Evolutionary conservation across 2,329 filamentous ascomycete genomes (phyloP), one percentile per base, ranked within the genome.

Genomic region (Xylariaceae sp.): DNA sequence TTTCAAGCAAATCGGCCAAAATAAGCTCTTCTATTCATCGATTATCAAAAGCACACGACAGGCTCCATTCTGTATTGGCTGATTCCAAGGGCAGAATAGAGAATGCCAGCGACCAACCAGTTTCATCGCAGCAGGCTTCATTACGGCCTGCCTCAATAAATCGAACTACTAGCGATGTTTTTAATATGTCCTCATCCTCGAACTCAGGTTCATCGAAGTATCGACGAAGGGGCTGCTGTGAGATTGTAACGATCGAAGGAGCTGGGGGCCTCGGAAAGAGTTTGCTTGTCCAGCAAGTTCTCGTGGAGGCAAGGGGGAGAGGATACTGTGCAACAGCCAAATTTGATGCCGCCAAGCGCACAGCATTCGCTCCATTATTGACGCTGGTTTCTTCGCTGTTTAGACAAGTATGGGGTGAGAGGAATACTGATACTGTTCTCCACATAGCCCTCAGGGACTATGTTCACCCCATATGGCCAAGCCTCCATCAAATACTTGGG

Each of bases 251-350:
- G 12, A 77, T 87, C 50, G 80, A 84, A 60, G 84, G 84, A 32
- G 74, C 78, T 9, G 82, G 79, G 2, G 84, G 84, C 0, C 70
- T 86, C n/a, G 84, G 84, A 12, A 87, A 87, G 67, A 85, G 79
- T 59, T 81, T 80, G 55, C 74, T 87, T 12, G 80, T 85, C 30
- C 81, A 86, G 62, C 83, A 81, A 6, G 79, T 85, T 4, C 74
- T 85, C 42, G 73, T 78, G 2, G 83, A 86, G 60, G 80, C 80
- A 12, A 74, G 83, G 48, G 76, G 79, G 45, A 77, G 79, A 55
- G 84, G 84, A 2, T 86, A 86, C 64, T 86, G 82, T 62, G 81
- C 83, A 5, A 84, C 81, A 34, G 80, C 83, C 41, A 86, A 86
- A 64, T 86, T 86, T 56, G 84, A 87, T 62, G 80, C 78, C 0